phyloP scores from a whole-genome alignment of 352 stramenopile genomes.

The Peronospora belbahrii region DNA sequence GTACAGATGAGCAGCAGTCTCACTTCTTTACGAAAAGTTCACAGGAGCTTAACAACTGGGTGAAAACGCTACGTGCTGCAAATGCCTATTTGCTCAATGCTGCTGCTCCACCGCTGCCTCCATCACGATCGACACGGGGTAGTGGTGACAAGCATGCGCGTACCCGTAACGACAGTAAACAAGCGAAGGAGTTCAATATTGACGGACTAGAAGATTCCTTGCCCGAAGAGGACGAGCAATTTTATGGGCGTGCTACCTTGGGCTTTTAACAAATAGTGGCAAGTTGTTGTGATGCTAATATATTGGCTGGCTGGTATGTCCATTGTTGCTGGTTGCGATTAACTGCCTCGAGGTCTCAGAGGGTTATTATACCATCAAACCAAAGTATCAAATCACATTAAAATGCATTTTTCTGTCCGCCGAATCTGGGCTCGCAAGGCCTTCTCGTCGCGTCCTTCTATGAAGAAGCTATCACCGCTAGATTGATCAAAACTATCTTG shows the following conservation, averaged over 20 bases:
- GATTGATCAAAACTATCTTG: conserved; percentile 10
- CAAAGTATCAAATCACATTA: conserved; percentile 15
- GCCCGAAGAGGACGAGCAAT: conserved; percentile 66
- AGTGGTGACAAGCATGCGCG: conserved; percentile 20
- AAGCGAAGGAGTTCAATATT: conserved; percentile 32
- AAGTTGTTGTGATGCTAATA: too few relatives aligned
- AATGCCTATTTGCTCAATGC: conserved; percentile 55
- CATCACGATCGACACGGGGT: conserved; percentile 18
- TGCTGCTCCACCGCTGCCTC: conserved; percentile 21
- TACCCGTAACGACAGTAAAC: conserved; percentile 17
- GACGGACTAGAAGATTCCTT: conserved; percentile 34
- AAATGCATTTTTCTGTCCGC: conserved; percentile 16
- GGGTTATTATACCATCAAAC: neutral
- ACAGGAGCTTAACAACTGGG: conserved; percentile 69
- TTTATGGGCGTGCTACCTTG: conserved; percentile 76
- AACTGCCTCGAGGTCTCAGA: neutral
- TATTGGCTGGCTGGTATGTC: conserved; percentile 31
- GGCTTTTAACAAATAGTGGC: conserved; percentile 48
- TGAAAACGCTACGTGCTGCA: conserved; percentile 66
- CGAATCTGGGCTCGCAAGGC: conserved; percentile 1
- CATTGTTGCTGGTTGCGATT: conserved; percentile 1
- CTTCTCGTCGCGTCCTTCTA: conserved; percentile 4
- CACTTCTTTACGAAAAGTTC: conserved; percentile 76
- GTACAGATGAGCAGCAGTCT: conserved; percentile 77
- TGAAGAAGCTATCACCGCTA: conserved; percentile 7